A percentile compares a stretch with the other conserved stretches of the same genome.
Conservation (phyloP, 768 basidiomycete species). For the Leccinum variicolor region DNA sequence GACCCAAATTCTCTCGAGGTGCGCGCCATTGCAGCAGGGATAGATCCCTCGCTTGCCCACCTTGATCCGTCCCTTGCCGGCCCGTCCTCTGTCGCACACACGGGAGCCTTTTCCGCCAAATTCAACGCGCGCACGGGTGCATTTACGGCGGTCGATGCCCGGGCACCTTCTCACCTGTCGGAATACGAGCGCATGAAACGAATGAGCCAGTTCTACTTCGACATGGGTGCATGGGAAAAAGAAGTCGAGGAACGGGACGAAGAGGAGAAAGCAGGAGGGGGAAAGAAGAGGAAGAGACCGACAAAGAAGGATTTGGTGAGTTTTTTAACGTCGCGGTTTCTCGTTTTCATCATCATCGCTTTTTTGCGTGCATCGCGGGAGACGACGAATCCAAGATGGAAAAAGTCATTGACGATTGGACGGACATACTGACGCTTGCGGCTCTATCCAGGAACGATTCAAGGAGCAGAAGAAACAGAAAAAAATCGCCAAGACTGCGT, state of each 20-base stretch:
- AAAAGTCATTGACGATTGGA: conserved; percentile 11
- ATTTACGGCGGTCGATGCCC: conserved; percentile 62
- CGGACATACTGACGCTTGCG: conserved; percentile 24
- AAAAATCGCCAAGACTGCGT: conserved; percentile 86
- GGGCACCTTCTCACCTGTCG: conserved; percentile 72
- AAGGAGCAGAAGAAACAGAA: conserved; percentile 79
- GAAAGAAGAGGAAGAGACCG: conserved; percentile 74
- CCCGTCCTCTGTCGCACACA: conserved; percentile 26
- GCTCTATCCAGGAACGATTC: conserved; percentile 62
- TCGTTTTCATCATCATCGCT: conserved; percentile 15
- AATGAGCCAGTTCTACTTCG: conserved; percentile 89
- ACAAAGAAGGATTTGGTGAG: conserved; percentile 83
- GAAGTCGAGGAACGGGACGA: conserved; percentile 51
- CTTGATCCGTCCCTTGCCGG: conserved; percentile 70
- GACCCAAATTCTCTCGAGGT: conserved; percentile 53
- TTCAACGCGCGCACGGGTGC: conserved; percentile 82
- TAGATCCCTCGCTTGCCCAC: conserved; percentile 77
- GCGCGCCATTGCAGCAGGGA: conserved; percentile 74
- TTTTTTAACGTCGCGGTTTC: conserved; percentile 11
- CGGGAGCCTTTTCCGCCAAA: conserved; percentile 58
- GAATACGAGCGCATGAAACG: conserved; percentile 75
- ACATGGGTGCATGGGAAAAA: conserved; percentile 75
- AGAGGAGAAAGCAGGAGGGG: conserved; percentile 49
- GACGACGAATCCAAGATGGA: conserved; percentile 19
- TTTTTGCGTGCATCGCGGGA: conserved; percentile 19